Conservation (phyloP, 2,329 filamentous ascomycete species). For the Phaeophleospora eucalypticola region DNA sequence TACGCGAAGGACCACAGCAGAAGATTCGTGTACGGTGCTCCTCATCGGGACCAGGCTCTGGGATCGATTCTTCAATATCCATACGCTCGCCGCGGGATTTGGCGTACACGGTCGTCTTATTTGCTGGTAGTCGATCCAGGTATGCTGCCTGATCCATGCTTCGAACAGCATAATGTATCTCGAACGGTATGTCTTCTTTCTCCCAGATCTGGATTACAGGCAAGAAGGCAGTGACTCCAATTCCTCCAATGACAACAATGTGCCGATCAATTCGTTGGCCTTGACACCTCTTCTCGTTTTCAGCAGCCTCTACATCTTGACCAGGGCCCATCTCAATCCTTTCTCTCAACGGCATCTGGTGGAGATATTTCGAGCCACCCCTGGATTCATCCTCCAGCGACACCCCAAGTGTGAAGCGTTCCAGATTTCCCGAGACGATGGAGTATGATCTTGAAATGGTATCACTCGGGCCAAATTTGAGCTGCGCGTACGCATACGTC, state of each 20-base stretch:
- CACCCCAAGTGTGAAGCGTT: slow-evolving; percentile 56
- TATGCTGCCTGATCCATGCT: slow-evolving; percentile 54
- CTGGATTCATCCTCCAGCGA: slow-evolving; percentile 43
- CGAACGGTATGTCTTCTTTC: slow-evolving; percentile 37
- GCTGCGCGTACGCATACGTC: slow-evolving; percentile 53
- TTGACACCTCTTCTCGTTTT: slow-evolving; percentile 6
- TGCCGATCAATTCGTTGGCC: slow-evolving; percentile 50
- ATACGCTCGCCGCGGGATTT: slow-evolving; percentile 50
- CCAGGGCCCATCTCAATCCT: background rate
- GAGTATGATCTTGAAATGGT: slow-evolving; percentile 55
- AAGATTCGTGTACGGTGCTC: slow-evolving; percentile 57
- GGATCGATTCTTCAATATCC: slow-evolving; percentile 49
- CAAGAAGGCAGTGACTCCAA: slow-evolving; percentile 64
- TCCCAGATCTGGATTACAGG: slow-evolving; percentile 41
- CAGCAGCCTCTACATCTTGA: slow-evolving; percentile 39
- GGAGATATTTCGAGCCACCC: slow-evolving; percentile 56
- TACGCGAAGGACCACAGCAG: slow-evolving; percentile 55
- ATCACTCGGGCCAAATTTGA: slow-evolving; percentile 55
- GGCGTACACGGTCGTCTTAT: slow-evolving; percentile 51
- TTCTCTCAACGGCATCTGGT: too few relatives aligned
- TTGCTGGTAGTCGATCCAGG: slow-evolving; percentile 29
- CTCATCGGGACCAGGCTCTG: too few relatives aligned
- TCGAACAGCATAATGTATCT: slow-evolving; percentile 58
- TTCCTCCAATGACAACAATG: slow-evolving; percentile 60
- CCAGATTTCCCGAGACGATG: slow-evolving; percentile 49